Percentiles rank a stretch among this genome's conserved stretches.
Evolutionary conservation across 2,329 filamentous ascomycete species (phyloP).

Genomic region (Trichophyton rubrum): DNA sequence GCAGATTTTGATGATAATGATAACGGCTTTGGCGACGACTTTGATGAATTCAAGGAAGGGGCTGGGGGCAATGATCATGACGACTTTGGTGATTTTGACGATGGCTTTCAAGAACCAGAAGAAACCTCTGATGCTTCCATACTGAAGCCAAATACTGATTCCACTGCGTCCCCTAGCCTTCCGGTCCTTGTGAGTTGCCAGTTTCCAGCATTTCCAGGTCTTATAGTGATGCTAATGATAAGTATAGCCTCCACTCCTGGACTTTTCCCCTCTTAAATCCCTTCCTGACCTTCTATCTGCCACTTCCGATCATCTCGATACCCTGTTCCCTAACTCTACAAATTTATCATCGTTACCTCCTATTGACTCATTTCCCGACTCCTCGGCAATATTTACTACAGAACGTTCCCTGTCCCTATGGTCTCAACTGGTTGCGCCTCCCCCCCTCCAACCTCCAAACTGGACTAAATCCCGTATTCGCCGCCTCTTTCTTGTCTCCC

Average conservation of each 20-base stretch:
- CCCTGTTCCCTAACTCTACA: conserved; percentile 33
- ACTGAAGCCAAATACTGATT: not conserved
- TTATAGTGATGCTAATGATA: not conserved
- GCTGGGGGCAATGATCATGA: conserved; percentile 39
- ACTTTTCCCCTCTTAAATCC: conserved; percentile 44
- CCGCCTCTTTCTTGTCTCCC: conserved; percentile 84
- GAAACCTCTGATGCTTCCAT: conserved; percentile 3
- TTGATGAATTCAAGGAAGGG: conserved; percentile 42
- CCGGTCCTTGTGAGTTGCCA: not conserved
- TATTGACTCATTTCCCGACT: conserved; percentile 31
- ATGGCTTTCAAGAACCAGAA: conserved; percentile 46
- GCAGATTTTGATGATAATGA: conserved; percentile 46
- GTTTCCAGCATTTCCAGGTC: not conserved
- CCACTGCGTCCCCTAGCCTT: not conserved
- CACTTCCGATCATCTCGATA: conserved; percentile 30
- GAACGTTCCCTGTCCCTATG: conserved; percentile 81
- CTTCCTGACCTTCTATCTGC: conserved; percentile 31
- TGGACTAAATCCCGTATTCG: conserved; percentile 96
- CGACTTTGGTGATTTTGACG: conserved; percentile 55
- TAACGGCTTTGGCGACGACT: conserved; percentile 53
- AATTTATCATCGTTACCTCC: conserved; percentile 23
- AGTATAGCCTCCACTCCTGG: conserved; percentile 29
- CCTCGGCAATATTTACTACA: conserved; percentile 59
- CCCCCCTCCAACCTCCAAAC: conserved; percentile 86
- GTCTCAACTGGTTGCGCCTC: conserved; percentile 91